phyloP scores from a whole-genome alignment of 129 eudicot genomes.

The Arctium lappa region DNA sequence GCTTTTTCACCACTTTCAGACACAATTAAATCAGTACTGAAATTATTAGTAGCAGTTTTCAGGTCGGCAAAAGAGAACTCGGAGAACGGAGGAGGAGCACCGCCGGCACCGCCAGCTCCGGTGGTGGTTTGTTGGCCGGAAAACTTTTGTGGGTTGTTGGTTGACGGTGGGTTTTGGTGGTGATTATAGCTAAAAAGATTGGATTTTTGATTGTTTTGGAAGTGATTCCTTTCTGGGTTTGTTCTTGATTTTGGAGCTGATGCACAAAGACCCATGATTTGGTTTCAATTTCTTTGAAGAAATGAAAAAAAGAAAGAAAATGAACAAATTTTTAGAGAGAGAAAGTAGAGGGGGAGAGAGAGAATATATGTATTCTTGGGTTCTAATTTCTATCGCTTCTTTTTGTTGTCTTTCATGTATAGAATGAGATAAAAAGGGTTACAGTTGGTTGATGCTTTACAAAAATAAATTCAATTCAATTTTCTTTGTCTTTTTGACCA shows the following conservation, averaged over 20 bases:
- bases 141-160: constrained; percentile 24
- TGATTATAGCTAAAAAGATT: constrained; percentile 19
- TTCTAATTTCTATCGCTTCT: constrained; percentile 33
- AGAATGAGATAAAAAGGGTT: constrained; percentile 28
- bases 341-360: constrained; percentile 11
- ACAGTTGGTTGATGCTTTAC: constrained; percentile 37
- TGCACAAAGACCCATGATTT: constrained; percentile 62
- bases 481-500: constrained; percentile 26
- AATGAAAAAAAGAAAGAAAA: not conserved
- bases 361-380: constrained; percentile 21
- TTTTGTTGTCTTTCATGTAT: constrained; percentile 22
- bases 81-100: constrained; percentile 33
- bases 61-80: constrained; percentile 54
- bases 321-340: constrained; percentile 1
- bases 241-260: constrained; percentile 48
- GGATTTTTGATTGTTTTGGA: constrained; percentile 17
- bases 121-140: constrained; percentile 32
- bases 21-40: constrained; percentile 49
- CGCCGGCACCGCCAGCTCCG: constrained; percentile 18
- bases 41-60: constrained; percentile 57
- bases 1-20: constrained; percentile 73
- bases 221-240: constrained; percentile 43
- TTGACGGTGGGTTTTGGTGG: constrained; percentile 24
- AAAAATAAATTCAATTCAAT: constrained; percentile 14
- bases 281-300: not conserved